phyloP scores from a whole-genome alignment of 148 eudicot genomes.

The Gaultheria prostrata region DNA sequence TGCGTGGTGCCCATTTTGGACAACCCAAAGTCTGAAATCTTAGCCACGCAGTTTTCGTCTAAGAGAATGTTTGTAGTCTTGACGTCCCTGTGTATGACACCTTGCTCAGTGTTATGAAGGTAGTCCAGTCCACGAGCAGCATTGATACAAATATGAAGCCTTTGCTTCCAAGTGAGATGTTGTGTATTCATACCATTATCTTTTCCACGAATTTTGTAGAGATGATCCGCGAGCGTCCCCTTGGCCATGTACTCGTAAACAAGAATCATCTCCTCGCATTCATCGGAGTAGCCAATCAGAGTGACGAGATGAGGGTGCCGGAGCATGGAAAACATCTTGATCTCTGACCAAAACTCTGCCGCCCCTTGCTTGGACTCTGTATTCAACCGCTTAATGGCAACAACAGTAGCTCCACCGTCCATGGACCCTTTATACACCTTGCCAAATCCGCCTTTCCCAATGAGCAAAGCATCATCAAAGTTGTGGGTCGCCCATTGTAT shows the following conservation, averaged over 20 bases:
- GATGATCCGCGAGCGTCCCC: conserved; percentile 28
- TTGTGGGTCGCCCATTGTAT: conserved; percentile 3
- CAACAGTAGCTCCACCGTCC: background rate
- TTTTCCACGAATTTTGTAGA: conserved; percentile 9
- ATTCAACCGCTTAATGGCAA: conserved; percentile 19
- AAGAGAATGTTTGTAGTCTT: conserved; percentile 29
- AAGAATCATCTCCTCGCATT: conserved; percentile 24
- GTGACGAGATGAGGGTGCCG: conserved; percentile 18
- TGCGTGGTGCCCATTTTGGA: conserved; percentile 15
- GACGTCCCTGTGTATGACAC: conserved; percentile 23
- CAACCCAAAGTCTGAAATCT: conserved; percentile 33
- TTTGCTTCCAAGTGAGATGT: conserved; percentile 23
- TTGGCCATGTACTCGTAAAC: conserved; percentile 31
- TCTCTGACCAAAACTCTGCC: conserved; percentile 15
- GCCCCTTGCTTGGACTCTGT: conserved; percentile 15
- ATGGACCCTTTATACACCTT: conserved; percentile 24
- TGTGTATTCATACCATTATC: background rate
- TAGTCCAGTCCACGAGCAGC: conserved; percentile 25
- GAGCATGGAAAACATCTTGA: conserved; percentile 16
- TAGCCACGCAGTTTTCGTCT: conserved; percentile 24
- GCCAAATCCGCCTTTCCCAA: conserved; percentile 24
- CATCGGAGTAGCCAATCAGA: conserved; percentile 28
- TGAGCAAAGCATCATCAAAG: conserved; percentile 9
- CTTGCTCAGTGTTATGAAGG: conserved; percentile 22
- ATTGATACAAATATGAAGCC: conserved; percentile 29